Conservation (phyloP, 2,329 filamentous ascomycete species). For the Clonostachys byssicola region DNA sequence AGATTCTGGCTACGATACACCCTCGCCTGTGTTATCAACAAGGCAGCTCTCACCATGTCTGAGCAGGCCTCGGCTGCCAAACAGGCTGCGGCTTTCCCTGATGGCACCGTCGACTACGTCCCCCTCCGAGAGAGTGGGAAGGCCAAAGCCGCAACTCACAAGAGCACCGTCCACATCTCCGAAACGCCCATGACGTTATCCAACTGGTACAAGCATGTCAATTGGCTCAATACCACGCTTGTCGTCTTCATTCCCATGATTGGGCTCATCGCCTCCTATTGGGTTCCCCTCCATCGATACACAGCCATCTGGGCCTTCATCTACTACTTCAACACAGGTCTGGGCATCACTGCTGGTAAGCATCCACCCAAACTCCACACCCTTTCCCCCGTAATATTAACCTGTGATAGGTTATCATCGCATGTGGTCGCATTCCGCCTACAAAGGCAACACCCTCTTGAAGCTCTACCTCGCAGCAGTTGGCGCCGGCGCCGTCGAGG, state of each 20-base stretch:
- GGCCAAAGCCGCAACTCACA: constrained; percentile 41
- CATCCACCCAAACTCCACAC: constrained; percentile 2
- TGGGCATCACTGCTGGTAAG: constrained; percentile 75
- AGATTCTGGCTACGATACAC: too few species aligned
- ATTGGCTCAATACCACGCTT: constrained; percentile 85
- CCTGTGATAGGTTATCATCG: constrained; percentile 43
- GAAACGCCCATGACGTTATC: constrained; percentile 73
- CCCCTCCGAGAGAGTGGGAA: constrained; percentile 31
- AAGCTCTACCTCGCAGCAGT: constrained; percentile 79
- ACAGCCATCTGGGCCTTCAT: constrained; percentile 69
- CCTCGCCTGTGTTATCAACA: too few species aligned
- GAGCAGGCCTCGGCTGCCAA: constrained; percentile 28
- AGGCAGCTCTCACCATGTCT: constrained; percentile 16
- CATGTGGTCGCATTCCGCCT: constrained; percentile 82
- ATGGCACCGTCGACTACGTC: constrained; percentile 53
- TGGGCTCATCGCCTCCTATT: constrained; percentile 71
- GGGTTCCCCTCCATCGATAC: constrained; percentile 69
- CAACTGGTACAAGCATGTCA: constrained; percentile 91
- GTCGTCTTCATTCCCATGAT: constrained; percentile 74
- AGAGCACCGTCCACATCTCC: constrained; percentile 79
- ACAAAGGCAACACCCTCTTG: constrained; percentile 71
- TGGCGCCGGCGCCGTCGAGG: constrained; percentile 79
- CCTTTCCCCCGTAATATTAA: constrained; percentile 2
- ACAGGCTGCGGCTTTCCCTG: constrained; percentile 36
- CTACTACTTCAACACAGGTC: constrained; percentile 81